Base-by-base conservation (phyloP, 495 filamentous ascomycete genomes). In the Hypoxylon fuscum region DNA sequence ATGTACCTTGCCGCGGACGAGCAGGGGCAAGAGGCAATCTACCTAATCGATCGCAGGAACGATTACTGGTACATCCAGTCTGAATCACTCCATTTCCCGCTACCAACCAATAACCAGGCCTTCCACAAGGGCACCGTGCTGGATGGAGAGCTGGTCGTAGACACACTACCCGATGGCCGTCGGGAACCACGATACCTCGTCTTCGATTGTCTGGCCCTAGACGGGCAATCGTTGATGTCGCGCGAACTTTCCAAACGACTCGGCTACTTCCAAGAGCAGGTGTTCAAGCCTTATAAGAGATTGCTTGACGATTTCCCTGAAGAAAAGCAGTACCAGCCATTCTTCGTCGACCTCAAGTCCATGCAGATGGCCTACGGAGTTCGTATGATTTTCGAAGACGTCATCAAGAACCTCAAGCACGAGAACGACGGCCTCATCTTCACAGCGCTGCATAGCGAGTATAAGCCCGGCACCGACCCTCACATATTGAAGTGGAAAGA, bases 401-500 rank as follows among this genome's bases (percentile, higher is more conserved):
- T 93, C 40, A 86, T 98, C 12, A 93, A 92, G 0, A 85, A 82
- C 23, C 83, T 98, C 9, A 88, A 85, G 58, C 95, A 98, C 70
- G 91, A 95, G 29, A 97, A 96, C 67, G 95, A 98, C 74, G 95
- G 95, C 22, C 82, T 98, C 15, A 96, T 98, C 69, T 98, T 98
- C 78, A 97, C 95, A 29, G 96, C 93, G 72, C 87, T 91, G 51
- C 88, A 82, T 59, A 89, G 88, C 23, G 85, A 89, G 1, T 98
- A 98, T 78, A 85, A 86, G 62, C 88, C 88, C 51, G 95, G 95
- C 62, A 98, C 95, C 5, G 95, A 98, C 72, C 83, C 85, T 35
- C 88, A 94, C 68, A 97, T 97, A 60, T 80, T 98, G 18, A 98
- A 98, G 75, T 98, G 95, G 95, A 98, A 98, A 71, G 91, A 93